These are phyloP conservation scores for Penicillium coprophilum DNA, from an alignment of 495 filamentous ascomycete genomes.

Conservation along the genomic window DNA sequence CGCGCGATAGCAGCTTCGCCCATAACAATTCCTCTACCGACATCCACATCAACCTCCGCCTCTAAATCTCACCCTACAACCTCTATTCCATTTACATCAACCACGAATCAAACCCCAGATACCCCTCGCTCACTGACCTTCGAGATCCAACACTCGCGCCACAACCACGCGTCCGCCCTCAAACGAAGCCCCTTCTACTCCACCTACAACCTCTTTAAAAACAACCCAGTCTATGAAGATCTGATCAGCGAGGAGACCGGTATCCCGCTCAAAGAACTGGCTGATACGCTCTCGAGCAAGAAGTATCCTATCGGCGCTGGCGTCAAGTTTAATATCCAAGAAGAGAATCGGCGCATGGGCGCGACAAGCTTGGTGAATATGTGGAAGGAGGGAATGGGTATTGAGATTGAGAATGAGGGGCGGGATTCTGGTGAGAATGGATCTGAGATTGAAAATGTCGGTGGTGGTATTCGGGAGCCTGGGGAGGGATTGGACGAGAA, in stretches of 20 bases:
- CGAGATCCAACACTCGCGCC: constrained; percentile 25
- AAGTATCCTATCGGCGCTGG: constrained; percentile 19
- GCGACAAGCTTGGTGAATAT: constrained; percentile 30
- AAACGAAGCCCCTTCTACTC: constrained; percentile 35
- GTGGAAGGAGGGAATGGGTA: constrained; percentile 24
- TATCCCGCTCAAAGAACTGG: constrained; percentile 31
- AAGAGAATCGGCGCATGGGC: constrained; percentile 22
- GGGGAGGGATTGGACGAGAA: neutral
- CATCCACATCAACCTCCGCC: neutral
- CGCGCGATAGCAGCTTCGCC: constrained; percentile 38
- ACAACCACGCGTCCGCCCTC: constrained; percentile 30
- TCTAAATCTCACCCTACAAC: neutral
- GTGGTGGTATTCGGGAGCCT: neutral
- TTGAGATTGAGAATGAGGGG: constrained; percentile 1
- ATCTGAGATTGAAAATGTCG: neutral
- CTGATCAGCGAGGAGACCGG: constrained; percentile 21
- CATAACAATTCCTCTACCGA: constrained; percentile 21
- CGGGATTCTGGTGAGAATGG: neutral
- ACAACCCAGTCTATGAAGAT: constrained; percentile 27
- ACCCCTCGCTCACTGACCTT: constrained; percentile 21
- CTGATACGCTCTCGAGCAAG: constrained; percentile 29
- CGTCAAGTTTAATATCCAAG: constrained; percentile 17
- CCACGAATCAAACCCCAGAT: neutral
- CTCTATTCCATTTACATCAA: constrained; percentile 3
- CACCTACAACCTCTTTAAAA: constrained; percentile 20